Base-by-base conservation (phyloP, 2,329 filamentous ascomycete species). In the Aspergillus tubingensis region DNA sequence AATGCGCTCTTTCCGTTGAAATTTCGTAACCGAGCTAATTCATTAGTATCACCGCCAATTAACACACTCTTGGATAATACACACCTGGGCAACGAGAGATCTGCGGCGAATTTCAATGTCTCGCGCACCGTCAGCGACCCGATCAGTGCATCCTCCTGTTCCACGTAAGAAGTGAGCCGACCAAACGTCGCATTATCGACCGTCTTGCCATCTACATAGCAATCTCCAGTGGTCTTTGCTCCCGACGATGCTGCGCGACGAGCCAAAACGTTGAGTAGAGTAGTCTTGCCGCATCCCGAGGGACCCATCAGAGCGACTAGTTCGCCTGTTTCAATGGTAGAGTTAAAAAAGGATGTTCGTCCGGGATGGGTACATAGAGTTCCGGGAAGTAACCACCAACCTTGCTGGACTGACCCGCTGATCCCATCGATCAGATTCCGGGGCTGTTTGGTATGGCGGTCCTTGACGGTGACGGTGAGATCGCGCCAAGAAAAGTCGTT, bases 91-190 rank as follows among this genome's bases (percentile, higher is more conserved):
- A 89, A 68, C 62, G 87, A 77, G 3, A 96, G 83, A 27, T 88
- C 84, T 0, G 91, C 90, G 0, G 91, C 89, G 73, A 96, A 96
- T 63, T 87, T 79, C 62, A 96, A 77, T 0, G 91, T 96, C 79
- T 96, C 92, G 27, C 84, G 82, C 8, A 94, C 90, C 0, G 91
- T 96, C 65, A 96, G 80, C 0, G 89, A 89, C 4, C 91, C 92
- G 54, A 94, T 89, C 11, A 96, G 81, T 1, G 91, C 88, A 79
- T 96, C 92, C 65, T 96, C 91, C 74, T 96, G 92, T 78, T 96
- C 92, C 21, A 96, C 92, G 70, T 92, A 96, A 50, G 86, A 86
- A 57, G 85, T 89, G 53, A 94, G 81, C 51, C 85, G 81, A 17
- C 86, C 85, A 66, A 94, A 89, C 0, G 79, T 79, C 7, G 80